Evolutionary conservation across 768 basidiomycete genomes (phyloP), one percentile per base, ranked within the genome.

Genomic region (Phylloporus sp.): DNA sequence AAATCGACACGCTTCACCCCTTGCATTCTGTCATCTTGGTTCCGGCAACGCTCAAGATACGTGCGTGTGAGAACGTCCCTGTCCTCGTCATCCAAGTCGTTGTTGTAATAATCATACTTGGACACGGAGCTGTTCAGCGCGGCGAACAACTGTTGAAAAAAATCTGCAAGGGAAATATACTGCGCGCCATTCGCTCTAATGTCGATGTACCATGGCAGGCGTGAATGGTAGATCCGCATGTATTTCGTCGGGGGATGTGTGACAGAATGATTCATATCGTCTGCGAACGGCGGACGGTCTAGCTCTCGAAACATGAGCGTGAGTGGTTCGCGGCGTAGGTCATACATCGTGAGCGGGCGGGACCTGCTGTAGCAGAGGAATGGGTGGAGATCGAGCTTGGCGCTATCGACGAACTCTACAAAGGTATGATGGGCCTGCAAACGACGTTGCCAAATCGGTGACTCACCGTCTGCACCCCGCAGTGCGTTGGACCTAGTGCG

Each of bases 191-290:
- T 64, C 35, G 75, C 66, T 22, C 61, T 59, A 16, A 85, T 70
- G 56, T 86, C 85, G 62, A 88, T 76, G 66, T 79, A 84, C 86
- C 86, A 88, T 0, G 86, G 85, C 1, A 84, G 67, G 31, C 72
- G 69, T 0, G 76, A 67, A 64, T 84, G 82, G 59, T 74, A 80
- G 45, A 87, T 59, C 12, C 82, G 80, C 71, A 86, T 76, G 50
- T 66, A 67, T 6, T 68, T 59, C 0, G 77, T 68, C 2, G 80
- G 73, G 1, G 83, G 83, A 35, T 72, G 70, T 13, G 79, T 79
- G 22, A 77, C 79, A 46, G 80, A 73, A 39, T 80, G 81, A 12
- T 73, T 70, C 55, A 84, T 74, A 59, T 86, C 83, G 45, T 73
- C 73, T 5, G 63, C 54, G 53, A 77, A 79, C 29, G 71, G 72